These are phyloP conservation scores for Solanum pinnatisectum DNA, from an alignment of 257 asterid genomes.

Conservation along the genomic window DNA sequence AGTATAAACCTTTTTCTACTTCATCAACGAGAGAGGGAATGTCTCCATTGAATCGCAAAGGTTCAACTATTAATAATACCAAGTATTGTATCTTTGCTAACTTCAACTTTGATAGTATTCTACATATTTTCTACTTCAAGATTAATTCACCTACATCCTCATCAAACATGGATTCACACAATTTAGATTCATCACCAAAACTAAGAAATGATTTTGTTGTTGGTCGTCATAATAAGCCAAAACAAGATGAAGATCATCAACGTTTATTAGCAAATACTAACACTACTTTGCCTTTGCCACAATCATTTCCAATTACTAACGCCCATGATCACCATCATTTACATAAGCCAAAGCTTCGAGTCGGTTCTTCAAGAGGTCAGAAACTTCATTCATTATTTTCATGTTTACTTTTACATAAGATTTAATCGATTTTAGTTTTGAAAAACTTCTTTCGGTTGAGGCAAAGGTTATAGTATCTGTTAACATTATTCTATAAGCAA, in stretches of 20 bases:
- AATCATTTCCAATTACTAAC: neutral
- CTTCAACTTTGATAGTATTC: conserved; percentile 13
- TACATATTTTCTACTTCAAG: conserved; percentile 21
- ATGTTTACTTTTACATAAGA: too few relatives aligned
- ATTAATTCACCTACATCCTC: conserved; percentile 12
- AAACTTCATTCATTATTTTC: neutral
- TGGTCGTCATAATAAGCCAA: neutral
- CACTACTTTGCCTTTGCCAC: neutral
- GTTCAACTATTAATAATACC: conserved; percentile 13
- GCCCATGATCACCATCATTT: neutral
- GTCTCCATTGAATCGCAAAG: neutral
- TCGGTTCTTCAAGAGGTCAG: neutral
- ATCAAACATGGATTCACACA: conserved; percentile 4
- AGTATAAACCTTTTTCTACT: neutral
- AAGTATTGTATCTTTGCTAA: conserved; percentile 18
- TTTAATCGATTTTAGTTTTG: too few relatives aligned
- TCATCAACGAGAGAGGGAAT: neutral
- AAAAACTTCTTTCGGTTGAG: too few relatives aligned
- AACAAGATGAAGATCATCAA: neutral
- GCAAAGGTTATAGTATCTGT: too few relatives aligned
- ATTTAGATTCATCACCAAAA: neutral
- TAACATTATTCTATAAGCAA: too few relatives aligned
- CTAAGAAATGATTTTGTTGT: neutral
- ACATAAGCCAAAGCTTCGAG: neutral
- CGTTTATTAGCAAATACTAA: neutral